These are phyloP conservation scores for Lactarius trivialis DNA, from an alignment of 768 basidiomycete species.

Conservation along the genomic window DNA sequence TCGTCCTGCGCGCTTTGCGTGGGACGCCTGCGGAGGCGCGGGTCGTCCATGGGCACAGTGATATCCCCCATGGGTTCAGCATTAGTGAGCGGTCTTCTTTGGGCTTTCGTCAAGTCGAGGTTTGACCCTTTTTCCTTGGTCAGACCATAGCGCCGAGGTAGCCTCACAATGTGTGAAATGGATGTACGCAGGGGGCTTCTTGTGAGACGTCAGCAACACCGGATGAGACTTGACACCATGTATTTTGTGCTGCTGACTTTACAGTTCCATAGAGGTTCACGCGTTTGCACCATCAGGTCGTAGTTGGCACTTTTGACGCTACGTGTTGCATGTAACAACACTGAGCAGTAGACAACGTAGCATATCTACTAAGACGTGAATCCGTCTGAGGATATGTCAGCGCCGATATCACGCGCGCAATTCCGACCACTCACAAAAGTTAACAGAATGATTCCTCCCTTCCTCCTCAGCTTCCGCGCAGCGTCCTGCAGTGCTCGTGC, in stretches of 20 bases:
- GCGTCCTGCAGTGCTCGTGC: too few relatives aligned
- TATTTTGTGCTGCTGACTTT: neutral
- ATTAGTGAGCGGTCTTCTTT: conserved; percentile 38
- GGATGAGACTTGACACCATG: neutral
- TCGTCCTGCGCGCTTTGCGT: conserved; percentile 31
- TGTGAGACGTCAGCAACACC: neutral
- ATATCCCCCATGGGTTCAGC: conserved; percentile 67
- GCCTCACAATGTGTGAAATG: conserved; percentile 44
- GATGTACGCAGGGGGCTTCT: conserved; percentile 28
- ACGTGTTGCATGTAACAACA: too few relatives aligned
- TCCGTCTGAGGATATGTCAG: too few relatives aligned
- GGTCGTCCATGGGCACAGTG: conserved; percentile 40
- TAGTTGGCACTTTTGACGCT: too few relatives aligned
- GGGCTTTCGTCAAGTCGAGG: neutral
- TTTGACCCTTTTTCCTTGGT: neutral
- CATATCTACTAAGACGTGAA: too few relatives aligned
- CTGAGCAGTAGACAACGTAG: too few relatives aligned
- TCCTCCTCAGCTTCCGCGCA: too few relatives aligned
- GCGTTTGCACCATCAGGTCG: too few relatives aligned
- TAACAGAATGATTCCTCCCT: too few relatives aligned
- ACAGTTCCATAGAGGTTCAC: too few relatives aligned
- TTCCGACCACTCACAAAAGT: too few relatives aligned
- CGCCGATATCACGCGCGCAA: too few relatives aligned
- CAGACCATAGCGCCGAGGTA: conserved; percentile 44
- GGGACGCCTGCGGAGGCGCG: conserved; percentile 34